Evolutionary conservation across 352 stramenopile genomes (phyloP).

Genomic region (Globisporangium mamillatum): DNA sequence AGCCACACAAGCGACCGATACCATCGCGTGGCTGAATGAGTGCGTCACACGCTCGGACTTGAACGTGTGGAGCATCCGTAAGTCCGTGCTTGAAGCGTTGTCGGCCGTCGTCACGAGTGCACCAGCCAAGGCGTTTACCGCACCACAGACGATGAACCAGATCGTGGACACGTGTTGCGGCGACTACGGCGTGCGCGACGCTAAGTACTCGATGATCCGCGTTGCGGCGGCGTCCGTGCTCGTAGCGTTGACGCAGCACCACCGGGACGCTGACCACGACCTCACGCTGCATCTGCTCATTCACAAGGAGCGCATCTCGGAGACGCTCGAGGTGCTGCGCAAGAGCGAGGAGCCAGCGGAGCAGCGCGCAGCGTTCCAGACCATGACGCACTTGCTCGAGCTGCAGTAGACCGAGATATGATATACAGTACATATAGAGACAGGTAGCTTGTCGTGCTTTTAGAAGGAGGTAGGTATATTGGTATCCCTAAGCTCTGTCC

Average conservation of each 20-base stretch:
- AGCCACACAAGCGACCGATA: conserved; percentile 23
- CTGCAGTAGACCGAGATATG: conserved; percentile 14
- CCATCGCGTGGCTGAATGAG: conserved; percentile 50
- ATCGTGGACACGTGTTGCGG: conserved; percentile 49
- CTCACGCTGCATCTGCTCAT: conserved; percentile 47
- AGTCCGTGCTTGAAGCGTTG: conserved; percentile 46
- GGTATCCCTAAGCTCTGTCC: background rate
- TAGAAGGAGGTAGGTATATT: background rate
- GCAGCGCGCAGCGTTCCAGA: conserved; percentile 50
- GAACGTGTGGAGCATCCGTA: conserved; percentile 68
- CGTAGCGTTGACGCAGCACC: conserved; percentile 38
- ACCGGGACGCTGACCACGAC: conserved; percentile 18
- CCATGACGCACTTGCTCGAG: conserved; percentile 42
- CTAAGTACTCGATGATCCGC: conserved; percentile 72
- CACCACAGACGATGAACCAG: conserved; percentile 26
- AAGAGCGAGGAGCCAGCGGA: conserved; percentile 58
- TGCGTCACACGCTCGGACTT: conserved; percentile 34
- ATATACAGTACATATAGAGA: background rate
- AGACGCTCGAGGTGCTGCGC: conserved; percentile 41
- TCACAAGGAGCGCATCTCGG: conserved; percentile 41
- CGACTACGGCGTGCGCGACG: conserved; percentile 52
- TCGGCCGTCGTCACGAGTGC: conserved; percentile 32
- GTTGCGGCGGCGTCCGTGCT: conserved; percentile 54
- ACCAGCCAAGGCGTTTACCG: conserved; percentile 20
- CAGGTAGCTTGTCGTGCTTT: background rate